Conservation (phyloP, 148 eudicot species). For the Arctostaphylos glauca region DNA sequence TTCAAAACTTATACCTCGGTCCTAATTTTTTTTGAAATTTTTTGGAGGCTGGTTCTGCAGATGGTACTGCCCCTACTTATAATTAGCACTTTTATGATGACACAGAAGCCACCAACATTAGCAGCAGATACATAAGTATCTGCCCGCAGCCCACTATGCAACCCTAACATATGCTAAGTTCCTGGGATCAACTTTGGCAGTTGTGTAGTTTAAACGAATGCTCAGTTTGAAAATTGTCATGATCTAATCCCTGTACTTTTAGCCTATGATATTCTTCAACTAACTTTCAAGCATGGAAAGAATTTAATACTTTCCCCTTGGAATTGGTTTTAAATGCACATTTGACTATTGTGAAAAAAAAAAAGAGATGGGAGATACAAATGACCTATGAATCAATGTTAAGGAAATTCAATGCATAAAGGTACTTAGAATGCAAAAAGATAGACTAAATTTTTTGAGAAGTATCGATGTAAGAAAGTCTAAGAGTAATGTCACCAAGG, state of each 20-base stretch:
- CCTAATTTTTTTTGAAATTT: too few species aligned
- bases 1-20: too few species aligned
- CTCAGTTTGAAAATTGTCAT: not conserved
- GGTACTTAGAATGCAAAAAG: not conserved
- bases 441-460: slow-evolving; percentile 5
- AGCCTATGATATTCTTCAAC: not conserved
- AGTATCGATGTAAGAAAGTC: not conserved
- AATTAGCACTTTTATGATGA: not conserved
- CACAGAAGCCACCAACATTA: slow-evolving; percentile 3
- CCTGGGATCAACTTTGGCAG: not conserved
- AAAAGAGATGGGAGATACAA: not conserved
- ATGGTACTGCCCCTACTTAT: not conserved
- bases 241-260: not conserved
- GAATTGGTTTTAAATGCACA: not conserved
- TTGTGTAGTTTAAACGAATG: not conserved
- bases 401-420: not conserved
- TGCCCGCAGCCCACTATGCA: not conserved
- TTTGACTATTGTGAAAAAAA: not conserved
- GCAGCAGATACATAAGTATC: not conserved
- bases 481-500: not conserved
- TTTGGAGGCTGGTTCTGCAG: not conserved
- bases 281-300: not conserved
- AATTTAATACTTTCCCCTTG: not conserved
- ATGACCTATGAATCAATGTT: not conserved
- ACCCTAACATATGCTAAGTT: not conserved